Evolutionary conservation across 495 filamentous ascomycete species (phyloP).

Genomic region (Neurospora sp.): DNA sequence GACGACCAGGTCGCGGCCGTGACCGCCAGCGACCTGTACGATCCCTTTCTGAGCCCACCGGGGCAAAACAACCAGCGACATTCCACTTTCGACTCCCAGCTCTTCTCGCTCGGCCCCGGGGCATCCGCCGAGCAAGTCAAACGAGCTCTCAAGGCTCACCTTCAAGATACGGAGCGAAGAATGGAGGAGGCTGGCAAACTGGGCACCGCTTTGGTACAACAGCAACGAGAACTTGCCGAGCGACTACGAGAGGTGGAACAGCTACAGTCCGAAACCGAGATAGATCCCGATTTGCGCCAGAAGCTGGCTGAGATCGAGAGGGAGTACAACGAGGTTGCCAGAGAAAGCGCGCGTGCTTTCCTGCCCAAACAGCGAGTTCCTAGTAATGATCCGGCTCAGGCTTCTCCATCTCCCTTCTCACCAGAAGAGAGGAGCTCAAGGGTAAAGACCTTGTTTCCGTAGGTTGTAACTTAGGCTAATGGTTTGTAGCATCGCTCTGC

Average conservation of each 20-base stretch:
- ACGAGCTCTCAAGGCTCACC: conserved; percentile 79
- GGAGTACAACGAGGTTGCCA: conserved; percentile 91
- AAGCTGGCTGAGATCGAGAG: conserved; percentile 80
- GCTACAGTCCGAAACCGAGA: conserved; percentile 67
- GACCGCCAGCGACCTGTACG: conserved; percentile 31
- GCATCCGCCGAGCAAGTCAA: conserved; percentile 79
- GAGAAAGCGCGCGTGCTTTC: conserved; percentile 81
- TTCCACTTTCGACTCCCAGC: conserved; percentile 66
- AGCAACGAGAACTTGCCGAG: conserved; percentile 70
- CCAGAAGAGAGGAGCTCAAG: conserved; percentile 43
- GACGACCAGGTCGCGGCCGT: conserved; percentile 18
- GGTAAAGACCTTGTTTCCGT: conserved; percentile 24
- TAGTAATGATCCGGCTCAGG: conserved; percentile 50
- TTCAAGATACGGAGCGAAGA: conserved; percentile 80
- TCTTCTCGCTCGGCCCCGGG: conserved; percentile 66
- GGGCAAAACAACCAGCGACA: conserved; percentile 54
- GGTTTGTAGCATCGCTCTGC: conserved; percentile 45
- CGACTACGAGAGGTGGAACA: conserved; percentile 76
- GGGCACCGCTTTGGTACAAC: conserved; percentile 74
- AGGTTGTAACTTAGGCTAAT: conserved; percentile 12
- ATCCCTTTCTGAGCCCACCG: conserved; percentile 40
- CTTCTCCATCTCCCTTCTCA: conserved; percentile 47
- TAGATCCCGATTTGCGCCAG: conserved; percentile 72
- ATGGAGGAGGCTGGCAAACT: conserved; percentile 85
- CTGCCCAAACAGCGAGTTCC: conserved; percentile 72